phyloP scores from a whole-genome alignment of 2,329 filamentous ascomycete species.

The Keithomyces neogunnii region DNA sequence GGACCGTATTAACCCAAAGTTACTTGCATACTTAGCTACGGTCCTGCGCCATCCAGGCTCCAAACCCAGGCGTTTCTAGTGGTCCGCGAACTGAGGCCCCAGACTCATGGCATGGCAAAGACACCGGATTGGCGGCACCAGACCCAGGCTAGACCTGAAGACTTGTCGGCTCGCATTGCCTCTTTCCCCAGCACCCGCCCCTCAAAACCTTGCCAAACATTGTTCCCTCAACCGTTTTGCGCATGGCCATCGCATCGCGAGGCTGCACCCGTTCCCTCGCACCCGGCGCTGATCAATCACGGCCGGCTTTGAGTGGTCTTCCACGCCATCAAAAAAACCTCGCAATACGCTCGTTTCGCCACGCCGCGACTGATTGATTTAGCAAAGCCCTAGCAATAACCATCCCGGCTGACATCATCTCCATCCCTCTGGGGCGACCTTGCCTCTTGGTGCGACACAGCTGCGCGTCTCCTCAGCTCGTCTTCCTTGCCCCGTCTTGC shows the following conservation, averaged over 20 bases:
- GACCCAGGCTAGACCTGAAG: too few relatives aligned
- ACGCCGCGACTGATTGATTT: constrained; percentile 1
- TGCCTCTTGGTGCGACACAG: not conserved
- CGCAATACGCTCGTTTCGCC: not conserved
- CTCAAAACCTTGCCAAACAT: constrained; percentile 4
- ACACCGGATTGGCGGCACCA: too few relatives aligned
- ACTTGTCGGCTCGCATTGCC: too few relatives aligned
- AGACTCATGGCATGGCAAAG: too few relatives aligned
- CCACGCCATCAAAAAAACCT: not conserved
- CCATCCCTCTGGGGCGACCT: not conserved
- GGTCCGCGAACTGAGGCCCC: too few relatives aligned
- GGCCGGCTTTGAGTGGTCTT: not conserved
- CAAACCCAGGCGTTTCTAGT: too few relatives aligned
- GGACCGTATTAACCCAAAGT: too few relatives aligned
- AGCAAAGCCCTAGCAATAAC: not conserved
- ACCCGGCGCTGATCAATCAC: not conserved
- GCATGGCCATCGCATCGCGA: constrained; percentile 5
- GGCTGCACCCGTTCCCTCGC: not conserved
- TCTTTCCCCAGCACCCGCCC: not conserved
- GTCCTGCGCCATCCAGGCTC: too few relatives aligned
- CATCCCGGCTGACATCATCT: constrained; percentile 2
- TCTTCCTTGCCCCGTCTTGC: not conserved
- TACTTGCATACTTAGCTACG: too few relatives aligned
- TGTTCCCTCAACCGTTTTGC: constrained; percentile 4
- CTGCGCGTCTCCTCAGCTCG: not conserved